Evolutionary conservation across 371 early-diverging fungal species (phyloP), one percentile per base, ranked within the genome.

Genomic region (Mortierella sp.): DNA sequence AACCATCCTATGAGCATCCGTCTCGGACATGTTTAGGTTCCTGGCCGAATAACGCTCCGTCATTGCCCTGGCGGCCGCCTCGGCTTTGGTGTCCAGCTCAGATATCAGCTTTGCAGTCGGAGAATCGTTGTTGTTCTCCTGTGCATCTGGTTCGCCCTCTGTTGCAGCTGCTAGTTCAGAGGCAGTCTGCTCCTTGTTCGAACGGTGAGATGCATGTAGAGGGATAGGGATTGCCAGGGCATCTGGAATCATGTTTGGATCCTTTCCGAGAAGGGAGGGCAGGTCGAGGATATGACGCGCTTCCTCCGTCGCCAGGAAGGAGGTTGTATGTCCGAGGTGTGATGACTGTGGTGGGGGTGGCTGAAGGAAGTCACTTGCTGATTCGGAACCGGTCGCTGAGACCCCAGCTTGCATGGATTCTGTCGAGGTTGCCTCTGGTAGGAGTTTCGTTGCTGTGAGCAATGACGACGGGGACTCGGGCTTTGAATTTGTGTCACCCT

Each of bases 1-100:
- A 6, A 71, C 72, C 72, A 71, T 71, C 19, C 65, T 37, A 28
- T 71, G 72, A 6, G 72, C 72, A 21, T 71, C 72, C 0, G 66
- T 71, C 57, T 71, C 72, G 0, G 72, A 65, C 66, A 71, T 71
- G 54, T 71, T 71, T 13, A 71, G 29, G 19, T 71, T 71, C 61
- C 65, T 71, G 54, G 61, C 60, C 12, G 66, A 44, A 57, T 71
- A 65, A 7, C 66, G 72, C 45, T 71, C 52, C 14, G 72, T 71
- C 72, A 71, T 65, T 8, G 65, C 72, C 43, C 65, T 60, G 16
- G 72, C 72, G 14, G 72, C 48, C 24, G 48, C 7, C 16, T 61
- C 61, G 1, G 72, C 72, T 41, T 70, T 63, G 34, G 40, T 48
- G 29, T 57, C 47, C 44, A 63, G 27, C 1, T 59, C 47, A 10